These are phyloP conservation scores for Fremontodendron californicum DNA, from an alignment of 345 rosid species.

Conservation along the genomic window DNA sequence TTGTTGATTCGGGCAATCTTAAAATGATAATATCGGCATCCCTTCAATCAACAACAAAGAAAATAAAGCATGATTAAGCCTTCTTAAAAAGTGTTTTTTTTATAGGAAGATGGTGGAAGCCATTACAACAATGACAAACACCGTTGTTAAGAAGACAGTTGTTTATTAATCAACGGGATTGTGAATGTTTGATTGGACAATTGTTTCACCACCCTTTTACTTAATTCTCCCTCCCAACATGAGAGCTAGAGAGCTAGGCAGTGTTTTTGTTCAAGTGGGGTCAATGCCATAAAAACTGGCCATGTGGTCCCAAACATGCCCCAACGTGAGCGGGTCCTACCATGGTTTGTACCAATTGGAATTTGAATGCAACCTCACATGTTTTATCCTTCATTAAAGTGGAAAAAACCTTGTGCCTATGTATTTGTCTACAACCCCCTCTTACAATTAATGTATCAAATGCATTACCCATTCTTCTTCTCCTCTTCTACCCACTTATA, in stretches of 20 bases:
- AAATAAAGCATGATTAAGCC: slow-evolving; percentile 39
- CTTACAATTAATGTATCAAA: too few relatives aligned
- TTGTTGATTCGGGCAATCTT: slow-evolving; percentile 81
- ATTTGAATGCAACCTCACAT: slow-evolving; percentile 45
- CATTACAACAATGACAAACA: slow-evolving; percentile 26
- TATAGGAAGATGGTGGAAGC: slow-evolving; percentile 31
- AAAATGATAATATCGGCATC: slow-evolving; percentile 66
- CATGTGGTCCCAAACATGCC: slow-evolving; percentile 33
- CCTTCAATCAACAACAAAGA: slow-evolving; percentile 52
- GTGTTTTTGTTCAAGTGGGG: slow-evolving; percentile 14
- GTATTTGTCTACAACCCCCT: slow-evolving; percentile 28
- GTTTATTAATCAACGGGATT: slow-evolving; percentile 25
- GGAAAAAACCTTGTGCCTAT: slow-evolving; percentile 47
- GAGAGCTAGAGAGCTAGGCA: neutral
- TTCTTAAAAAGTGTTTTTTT: slow-evolving; percentile 17
- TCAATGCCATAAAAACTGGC: slow-evolving; percentile 5
- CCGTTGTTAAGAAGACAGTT: slow-evolving; percentile 39
- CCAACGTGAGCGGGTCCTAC: slow-evolving; percentile 36
- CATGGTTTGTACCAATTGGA: slow-evolving; percentile 19
- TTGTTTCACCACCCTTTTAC: slow-evolving; percentile 20
- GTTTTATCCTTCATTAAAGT: slow-evolving; percentile 63
- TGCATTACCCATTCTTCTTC: neutral
- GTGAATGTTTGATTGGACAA: slow-evolving; percentile 32
- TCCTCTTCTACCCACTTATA: neutral
- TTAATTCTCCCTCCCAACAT: neutral